These are phyloP conservation scores for Penicillium sp. DNA, from an alignment of 2,329 filamentous ascomycete species.

Conservation along the genomic window DNA sequence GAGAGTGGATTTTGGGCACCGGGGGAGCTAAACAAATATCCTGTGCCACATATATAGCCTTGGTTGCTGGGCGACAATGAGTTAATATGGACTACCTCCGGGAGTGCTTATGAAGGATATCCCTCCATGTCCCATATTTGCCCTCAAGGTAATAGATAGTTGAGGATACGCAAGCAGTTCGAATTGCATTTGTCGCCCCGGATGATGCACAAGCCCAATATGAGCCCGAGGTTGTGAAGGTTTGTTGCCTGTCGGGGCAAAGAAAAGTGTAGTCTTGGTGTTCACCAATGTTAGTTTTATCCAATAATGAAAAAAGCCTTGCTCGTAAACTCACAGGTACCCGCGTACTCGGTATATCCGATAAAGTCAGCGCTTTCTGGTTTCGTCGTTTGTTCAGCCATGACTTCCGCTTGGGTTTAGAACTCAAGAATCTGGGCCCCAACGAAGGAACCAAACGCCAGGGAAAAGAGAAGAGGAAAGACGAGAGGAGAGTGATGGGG, in stretches of 20 bases:
- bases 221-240: background rate
- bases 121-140: background rate
- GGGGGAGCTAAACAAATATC: background rate
- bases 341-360: background rate
- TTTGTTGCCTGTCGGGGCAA: background rate
- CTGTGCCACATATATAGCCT: background rate
- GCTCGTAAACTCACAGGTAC: background rate
- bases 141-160: background rate
- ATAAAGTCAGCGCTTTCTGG: background rate
- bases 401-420: background rate
- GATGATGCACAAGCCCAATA: background rate
- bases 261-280: background rate
- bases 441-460: too few species aligned
- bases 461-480: too few species aligned
- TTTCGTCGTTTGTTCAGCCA: background rate
- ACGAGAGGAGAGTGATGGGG: too few species aligned
- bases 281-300: background rate
- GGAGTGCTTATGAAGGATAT: too few species aligned
- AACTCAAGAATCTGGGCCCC: too few species aligned
- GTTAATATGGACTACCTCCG: background rate
- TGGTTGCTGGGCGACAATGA: background rate
- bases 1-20: background rate
- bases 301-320: background rate
- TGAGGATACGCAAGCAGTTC: background rate
- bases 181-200: background rate